Evolutionary conservation across 495 filamentous ascomycete genomes (phyloP).

Genomic region (Annulohypoxylon nitens): DNA sequence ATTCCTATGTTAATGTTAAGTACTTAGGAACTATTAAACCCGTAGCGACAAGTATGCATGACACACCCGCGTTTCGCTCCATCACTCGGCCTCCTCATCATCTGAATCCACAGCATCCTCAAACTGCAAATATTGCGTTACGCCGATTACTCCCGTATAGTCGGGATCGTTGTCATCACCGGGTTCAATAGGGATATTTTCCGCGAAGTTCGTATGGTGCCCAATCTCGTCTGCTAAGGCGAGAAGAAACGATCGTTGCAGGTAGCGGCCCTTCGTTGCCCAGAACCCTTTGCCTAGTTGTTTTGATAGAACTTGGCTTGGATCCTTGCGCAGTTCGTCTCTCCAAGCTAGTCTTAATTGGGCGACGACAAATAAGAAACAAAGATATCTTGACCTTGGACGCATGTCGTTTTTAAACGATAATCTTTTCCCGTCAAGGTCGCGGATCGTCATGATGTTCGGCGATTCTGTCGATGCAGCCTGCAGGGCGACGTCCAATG

Average conservation of each 20-base stretch:
- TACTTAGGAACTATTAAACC: too few species aligned
- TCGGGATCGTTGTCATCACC: conserved; percentile 8
- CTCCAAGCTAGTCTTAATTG: neutral
- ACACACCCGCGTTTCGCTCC: too few species aligned
- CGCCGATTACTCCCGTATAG: conserved; percentile 1
- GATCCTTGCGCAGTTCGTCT: neutral
- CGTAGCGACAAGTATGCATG: too few species aligned
- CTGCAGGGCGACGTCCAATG: neutral
- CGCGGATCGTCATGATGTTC: neutral
- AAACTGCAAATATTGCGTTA: too few species aligned
- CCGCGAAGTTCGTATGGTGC: conserved; percentile 37
- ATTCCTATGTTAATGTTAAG: too few species aligned
- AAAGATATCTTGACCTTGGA: neutral
- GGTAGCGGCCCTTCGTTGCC: conserved; percentile 39
- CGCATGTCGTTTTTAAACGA: conserved; percentile 37
- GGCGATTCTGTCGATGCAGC: neutral
- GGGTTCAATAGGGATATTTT: neutral
- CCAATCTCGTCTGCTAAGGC: conserved; percentile 47
- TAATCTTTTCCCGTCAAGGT: conserved; percentile 33
- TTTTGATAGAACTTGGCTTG: conserved; percentile 18
- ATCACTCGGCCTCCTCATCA: too few species aligned
- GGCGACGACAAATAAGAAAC: neutral
- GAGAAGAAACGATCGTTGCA: conserved; percentile 38
- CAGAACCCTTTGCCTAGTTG: conserved; percentile 42
- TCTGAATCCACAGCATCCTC: too few species aligned